Percentiles rank a stretch among this genome's conserved stretches.
Conservation (phyloP, 1,284 basidiomycete genomes). For the Vanrija sp. region DNA sequence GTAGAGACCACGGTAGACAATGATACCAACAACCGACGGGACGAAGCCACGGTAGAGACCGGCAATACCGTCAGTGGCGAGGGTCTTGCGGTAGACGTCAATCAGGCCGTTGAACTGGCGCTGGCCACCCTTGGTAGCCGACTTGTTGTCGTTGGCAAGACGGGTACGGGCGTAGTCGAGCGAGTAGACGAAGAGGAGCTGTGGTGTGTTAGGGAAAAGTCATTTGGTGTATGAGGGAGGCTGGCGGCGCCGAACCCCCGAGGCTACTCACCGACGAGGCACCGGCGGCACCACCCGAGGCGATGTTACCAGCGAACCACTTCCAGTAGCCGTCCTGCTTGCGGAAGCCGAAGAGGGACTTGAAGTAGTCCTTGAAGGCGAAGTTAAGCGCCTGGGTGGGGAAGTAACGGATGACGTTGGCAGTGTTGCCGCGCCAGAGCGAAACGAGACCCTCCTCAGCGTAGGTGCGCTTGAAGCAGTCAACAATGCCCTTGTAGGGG, state of each 20-base stretch:
- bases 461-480: constrained; percentile 85
- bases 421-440: constrained; percentile 93
- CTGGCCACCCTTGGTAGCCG: constrained; percentile 75
- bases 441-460: constrained; percentile 85
- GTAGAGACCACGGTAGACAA: constrained; percentile 77
- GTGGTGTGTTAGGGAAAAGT: too few species aligned
- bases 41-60: constrained; percentile 95
- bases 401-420: constrained; percentile 98
- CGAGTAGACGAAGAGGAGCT: constrained; percentile 88
- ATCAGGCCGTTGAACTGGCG: constrained; percentile 93
- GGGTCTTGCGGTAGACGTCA: constrained; percentile 88
- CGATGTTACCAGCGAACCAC: constrained; percentile 88
- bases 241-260: constrained; percentile 39
- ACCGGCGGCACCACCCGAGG: constrained; percentile 95
- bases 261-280: constrained; percentile 84
- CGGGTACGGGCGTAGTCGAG: constrained; percentile 94
- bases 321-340: constrained; percentile 83
- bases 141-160: constrained; percentile 92
- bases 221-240: too few species aligned
- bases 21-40: constrained; percentile 89
- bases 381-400: constrained; percentile 95
- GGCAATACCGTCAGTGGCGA: constrained; percentile 79
- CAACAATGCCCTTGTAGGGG: constrained; percentile 89
- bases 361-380: constrained; percentile 97
- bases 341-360: constrained; percentile 88